Conservation (phyloP, 2,329 filamentous ascomycete genomes). For the Cytospora mali region DNA sequence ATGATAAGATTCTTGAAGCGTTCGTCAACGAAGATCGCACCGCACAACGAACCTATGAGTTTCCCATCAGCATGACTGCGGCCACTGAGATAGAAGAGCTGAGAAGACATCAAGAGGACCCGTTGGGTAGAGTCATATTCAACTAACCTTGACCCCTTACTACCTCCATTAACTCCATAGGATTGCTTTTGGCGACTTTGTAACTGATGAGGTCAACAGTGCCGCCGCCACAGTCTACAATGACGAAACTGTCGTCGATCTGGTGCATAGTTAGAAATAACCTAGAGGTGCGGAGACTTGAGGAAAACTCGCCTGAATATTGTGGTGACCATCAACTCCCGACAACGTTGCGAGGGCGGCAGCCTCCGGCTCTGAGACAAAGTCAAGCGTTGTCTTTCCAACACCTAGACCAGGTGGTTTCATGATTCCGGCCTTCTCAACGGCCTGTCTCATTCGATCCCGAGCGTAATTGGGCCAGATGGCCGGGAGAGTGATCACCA, state of each 20-base stretch:
- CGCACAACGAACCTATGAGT: conserved; percentile 41
- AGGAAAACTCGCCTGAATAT: conserved; percentile 29
- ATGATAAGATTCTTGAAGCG: conserved; percentile 38
- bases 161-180: conserved; percentile 40
- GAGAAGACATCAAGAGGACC: background rate
- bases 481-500: conserved; percentile 48
- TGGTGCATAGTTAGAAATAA: background rate
- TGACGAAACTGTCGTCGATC: conserved; percentile 32
- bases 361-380: conserved; percentile 50
- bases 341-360: conserved; percentile 44
- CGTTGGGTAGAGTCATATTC: background rate
- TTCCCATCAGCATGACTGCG: background rate
- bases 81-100: background rate
- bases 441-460: conserved; percentile 41
- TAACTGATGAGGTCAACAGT: conserved; percentile 46
- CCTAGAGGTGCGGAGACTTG: no score
- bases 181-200: conserved; percentile 28
- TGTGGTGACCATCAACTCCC: conserved; percentile 33
- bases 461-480: conserved; percentile 48
- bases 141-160: conserved; percentile 42
- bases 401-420: conserved; percentile 25
- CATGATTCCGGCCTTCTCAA: conserved; percentile 41
- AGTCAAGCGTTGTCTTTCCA: conserved; percentile 37
- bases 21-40: conserved; percentile 46
- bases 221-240: conserved; percentile 38